A percentile compares a stretch with the other conserved stretches of the same genome.
phyloP scores from a whole-genome alignment of 108 stramenopile genomes.

The Skeletonema tropicum region DNA sequence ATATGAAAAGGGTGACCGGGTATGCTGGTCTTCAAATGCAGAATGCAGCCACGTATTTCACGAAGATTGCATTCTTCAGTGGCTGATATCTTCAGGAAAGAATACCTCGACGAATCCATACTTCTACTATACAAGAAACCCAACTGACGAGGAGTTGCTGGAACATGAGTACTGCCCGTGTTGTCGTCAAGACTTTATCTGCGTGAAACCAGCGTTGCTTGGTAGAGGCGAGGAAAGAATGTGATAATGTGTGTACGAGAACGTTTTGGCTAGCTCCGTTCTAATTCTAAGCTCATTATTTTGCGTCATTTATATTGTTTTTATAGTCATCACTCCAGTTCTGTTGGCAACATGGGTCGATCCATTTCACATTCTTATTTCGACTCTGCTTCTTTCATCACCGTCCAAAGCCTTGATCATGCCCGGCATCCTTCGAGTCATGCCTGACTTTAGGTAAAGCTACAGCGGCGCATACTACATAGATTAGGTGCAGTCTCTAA shows the following conservation, averaged over 20 bases:
- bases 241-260: slow-evolving; percentile 3
- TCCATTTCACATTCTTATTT: too few species aligned
- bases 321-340: too few species aligned
- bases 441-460: too few species aligned
- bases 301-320: too few species aligned
- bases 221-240: neutral
- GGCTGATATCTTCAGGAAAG: slow-evolving; percentile 48
- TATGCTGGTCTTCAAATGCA: slow-evolving; percentile 56
- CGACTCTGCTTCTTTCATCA: too few species aligned
- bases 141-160: slow-evolving; percentile 18
- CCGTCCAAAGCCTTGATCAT: too few species aligned
- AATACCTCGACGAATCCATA: slow-evolving; percentile 10
- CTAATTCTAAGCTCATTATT: too few species aligned
- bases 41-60: slow-evolving; percentile 61
- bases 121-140: slow-evolving; percentile 25
- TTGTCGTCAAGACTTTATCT: slow-evolving; percentile 57
- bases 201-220: neutral
- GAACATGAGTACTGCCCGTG: slow-evolving; percentile 62
- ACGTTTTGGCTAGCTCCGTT: too few species aligned
- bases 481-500: too few species aligned
- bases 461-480: too few species aligned
- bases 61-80: slow-evolving; percentile 52
- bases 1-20: slow-evolving; percentile 38
- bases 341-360: too few species aligned
- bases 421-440: too few species aligned